These are phyloP conservation scores for Alternaria incomplexa DNA, from an alignment of 2,329 filamentous ascomycete genomes.

Conservation along the genomic window DNA sequence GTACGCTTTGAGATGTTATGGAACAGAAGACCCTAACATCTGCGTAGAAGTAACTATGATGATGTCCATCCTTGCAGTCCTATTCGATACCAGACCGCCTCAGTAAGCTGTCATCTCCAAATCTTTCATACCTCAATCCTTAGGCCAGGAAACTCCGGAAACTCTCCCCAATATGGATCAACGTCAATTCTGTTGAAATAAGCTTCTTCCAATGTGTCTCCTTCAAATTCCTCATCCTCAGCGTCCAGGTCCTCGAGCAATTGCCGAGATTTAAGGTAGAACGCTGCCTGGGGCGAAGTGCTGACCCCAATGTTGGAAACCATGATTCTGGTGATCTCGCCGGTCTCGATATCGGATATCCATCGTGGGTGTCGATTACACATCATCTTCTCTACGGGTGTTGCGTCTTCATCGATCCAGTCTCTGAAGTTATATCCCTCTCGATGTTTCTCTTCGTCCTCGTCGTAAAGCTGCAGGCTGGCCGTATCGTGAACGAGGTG, in stretches of 20 bases:
- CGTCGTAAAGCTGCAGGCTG: no score
- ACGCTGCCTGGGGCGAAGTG: background rate
- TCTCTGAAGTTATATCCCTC: no score
- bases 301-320: background rate
- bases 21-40: background rate
- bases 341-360: background rate
- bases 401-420: background rate
- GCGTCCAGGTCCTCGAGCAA: background rate
- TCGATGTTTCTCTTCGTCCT: no score
- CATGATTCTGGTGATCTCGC: background rate
- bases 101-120: background rate
- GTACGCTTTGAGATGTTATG: background rate
- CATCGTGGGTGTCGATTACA: background rate
- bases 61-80: background rate
- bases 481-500: background rate
- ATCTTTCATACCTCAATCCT: background rate
- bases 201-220: no score
- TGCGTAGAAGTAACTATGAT: background rate
- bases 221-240: background rate
- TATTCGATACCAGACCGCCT: background rate
- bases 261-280: background rate
- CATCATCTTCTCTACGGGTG: background rate
- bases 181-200: background rate
- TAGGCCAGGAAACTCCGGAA: background rate
- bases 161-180: background rate